Base-by-base conservation (phyloP, 176 grass and related monocot species). In the Zizania latifolia region DNA sequence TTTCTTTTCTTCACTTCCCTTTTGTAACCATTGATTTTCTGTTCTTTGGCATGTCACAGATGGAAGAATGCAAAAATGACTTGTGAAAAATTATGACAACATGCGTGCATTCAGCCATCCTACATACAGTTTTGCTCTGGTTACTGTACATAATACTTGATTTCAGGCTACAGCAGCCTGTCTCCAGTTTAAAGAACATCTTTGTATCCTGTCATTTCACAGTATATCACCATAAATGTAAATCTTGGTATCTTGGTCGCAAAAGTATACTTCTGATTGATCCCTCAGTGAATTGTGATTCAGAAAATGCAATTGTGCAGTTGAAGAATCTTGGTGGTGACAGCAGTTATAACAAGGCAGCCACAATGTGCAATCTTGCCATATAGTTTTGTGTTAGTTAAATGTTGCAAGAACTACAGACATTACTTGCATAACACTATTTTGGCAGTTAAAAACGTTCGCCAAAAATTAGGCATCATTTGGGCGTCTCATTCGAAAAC, bases 101-200 rank as follows among this genome's bases (percentile, higher is more conserved):
- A 32, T 82, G 78, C 65, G 37, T 48, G 58, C 36, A 31, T 63
- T 86, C 78, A 8, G 30, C 65, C 37, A 71, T 71, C 57, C 16
- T 86, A 23, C 72, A 2, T 63, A 45, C 81, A 38, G 17, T 62
- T 82, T 16, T 82, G 36, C 37, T 82, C 57, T 82, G 36, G 78
- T 71, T 32, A 58, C 17, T 76, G 36, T 77, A 86, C 56, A 58
- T 45, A 75, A 65, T 77, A 77, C 72, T 86, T 46, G 78, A 77
- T 77, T 12, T 82, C 28, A 71, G 78, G 43, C 41, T 75, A 40
- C 50, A 74, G 33, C 51, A 74, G 50, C 31, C 59, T 2, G 5
- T 51, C 39, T 80, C 23, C 19, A 24, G 35, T 59, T n/a, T 78
- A 58, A 2, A 70, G 41, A 39, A 64, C 17, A 15, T 77, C 56